phyloP scores from a whole-genome alignment of 2,329 filamentous ascomycete genomes.

The Davidsoniella australis region DNA sequence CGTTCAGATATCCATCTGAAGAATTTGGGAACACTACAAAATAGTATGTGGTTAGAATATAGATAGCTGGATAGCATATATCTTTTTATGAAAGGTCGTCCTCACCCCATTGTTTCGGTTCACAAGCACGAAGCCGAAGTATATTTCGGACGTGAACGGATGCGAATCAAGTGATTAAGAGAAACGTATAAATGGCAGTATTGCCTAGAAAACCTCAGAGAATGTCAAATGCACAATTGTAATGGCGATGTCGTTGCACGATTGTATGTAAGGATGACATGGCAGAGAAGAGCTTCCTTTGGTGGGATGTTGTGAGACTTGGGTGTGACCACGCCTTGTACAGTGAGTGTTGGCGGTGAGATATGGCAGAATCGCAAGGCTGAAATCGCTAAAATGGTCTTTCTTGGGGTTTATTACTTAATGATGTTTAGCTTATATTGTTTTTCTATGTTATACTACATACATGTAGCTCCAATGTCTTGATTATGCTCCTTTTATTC shows the following conservation, averaged over 20 bases:
- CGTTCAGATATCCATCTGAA: constrained; percentile 99
- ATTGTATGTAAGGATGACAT: constrained; percentile 1
- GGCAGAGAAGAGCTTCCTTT: not conserved
- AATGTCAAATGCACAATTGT: constrained; percentile 2
- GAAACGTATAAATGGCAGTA: constrained; percentile 9
- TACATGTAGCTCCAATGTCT: too few species aligned
- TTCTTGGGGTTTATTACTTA: too few species aligned
- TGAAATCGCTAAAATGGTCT: not conserved
- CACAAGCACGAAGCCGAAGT: not conserved
- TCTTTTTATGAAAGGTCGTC: not conserved
- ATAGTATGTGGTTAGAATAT: constrained; percentile 1
- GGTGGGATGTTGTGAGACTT: constrained; percentile 6
- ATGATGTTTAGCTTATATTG: too few species aligned
- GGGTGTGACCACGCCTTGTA: not conserved
- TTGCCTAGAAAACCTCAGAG: constrained; percentile 11
- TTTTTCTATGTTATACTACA: too few species aligned
- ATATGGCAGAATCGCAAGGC: constrained; percentile 6
- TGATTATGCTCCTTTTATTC: too few species aligned
- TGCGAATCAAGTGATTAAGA: constrained; percentile 10
- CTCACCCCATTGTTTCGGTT: constrained; percentile 1
- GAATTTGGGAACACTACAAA: constrained; percentile 59
- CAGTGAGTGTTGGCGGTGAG: not conserved
- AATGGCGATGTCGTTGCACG: not conserved
- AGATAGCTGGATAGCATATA: not conserved
- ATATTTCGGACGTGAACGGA: constrained; percentile 2